Conservation (phyloP, 2,329 filamentous ascomycete species). For the Dryadomyces quercivorus region DNA sequence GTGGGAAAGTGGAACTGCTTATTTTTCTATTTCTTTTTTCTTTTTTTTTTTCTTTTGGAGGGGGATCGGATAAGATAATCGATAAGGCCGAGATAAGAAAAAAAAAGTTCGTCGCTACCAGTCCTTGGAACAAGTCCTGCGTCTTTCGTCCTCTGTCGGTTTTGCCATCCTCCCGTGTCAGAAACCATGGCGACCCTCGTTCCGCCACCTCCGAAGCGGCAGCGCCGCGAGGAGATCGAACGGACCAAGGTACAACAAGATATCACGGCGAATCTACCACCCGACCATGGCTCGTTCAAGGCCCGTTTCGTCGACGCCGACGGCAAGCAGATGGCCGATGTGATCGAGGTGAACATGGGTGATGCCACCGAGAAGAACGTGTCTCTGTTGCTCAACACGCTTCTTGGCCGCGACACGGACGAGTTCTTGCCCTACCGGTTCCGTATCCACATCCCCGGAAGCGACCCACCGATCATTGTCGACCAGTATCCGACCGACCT, state of each 20-base stretch:
- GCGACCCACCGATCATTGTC: conserved; percentile 31
- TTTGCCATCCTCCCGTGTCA: neutral
- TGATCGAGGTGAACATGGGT: conserved; percentile 63
- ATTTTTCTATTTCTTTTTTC: neutral
- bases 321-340: conserved; percentile 57
- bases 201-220: conserved; percentile 50
- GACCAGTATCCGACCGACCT: conserved; percentile 45
- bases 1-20: neutral
- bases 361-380: conserved; percentile 85
- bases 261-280: conserved; percentile 53
- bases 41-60: neutral
- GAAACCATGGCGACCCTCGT: conserved; percentile 21
- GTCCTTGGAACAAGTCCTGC: neutral
- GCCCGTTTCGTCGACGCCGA: conserved; percentile 80
- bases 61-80: neutral
- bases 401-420: conserved; percentile 54
- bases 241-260: conserved; percentile 65
- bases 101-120: neutral
- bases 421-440: conserved; percentile 51
- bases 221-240: conserved; percentile 63
- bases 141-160: neutral
- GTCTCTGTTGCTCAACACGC: conserved; percentile 72
- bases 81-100: neutral
- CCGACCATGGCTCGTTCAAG: conserved; percentile 63
- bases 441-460: conserved; percentile 43